Conservation (phyloP, 1,284 basidiomycete species). For the Leccinum pachyderme region DNA sequence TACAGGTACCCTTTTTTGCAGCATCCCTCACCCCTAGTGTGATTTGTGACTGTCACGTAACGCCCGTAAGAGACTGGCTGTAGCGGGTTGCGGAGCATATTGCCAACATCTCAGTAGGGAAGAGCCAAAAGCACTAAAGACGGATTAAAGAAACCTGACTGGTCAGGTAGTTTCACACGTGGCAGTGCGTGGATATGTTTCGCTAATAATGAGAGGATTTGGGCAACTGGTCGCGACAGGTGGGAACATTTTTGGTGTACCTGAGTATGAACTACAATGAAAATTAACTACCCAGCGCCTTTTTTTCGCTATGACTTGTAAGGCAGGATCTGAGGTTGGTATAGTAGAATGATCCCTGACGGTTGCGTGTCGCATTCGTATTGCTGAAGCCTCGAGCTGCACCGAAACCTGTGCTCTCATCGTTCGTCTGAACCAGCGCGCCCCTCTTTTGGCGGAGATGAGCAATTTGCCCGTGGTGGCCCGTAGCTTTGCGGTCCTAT, state of each 20-base stretch:
- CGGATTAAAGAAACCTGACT: constrained; percentile 59
- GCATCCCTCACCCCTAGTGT: constrained; percentile 54
- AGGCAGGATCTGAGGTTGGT: constrained; percentile 13
- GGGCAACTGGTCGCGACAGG: constrained; percentile 37
- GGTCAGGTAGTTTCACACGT: constrained; percentile 60
- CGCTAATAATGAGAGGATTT: constrained; percentile 7
- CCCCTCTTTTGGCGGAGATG: constrained; percentile 68
- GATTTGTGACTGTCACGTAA: constrained; percentile 55
- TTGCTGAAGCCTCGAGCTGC: constrained; percentile 63
- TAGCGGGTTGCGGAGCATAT: background rate
- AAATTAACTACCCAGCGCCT: constrained; percentile 47
- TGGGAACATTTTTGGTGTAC: constrained; percentile 66
- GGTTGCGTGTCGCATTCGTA: constrained; percentile 54
- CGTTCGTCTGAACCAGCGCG: constrained; percentile 61
- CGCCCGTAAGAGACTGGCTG: constrained; percentile 47
- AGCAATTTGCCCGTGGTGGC: constrained; percentile 76
- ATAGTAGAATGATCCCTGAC: constrained; percentile 58
- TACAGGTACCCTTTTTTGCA: constrained; percentile 69
- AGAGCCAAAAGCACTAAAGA: constrained; percentile 51
- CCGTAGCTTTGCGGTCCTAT: constrained; percentile 74
- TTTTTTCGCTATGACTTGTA: background rate
- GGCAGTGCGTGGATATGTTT: constrained; percentile 42
- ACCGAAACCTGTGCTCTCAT: constrained; percentile 72
- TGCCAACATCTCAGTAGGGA: constrained; percentile 39
- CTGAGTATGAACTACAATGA: constrained; percentile 70